Conservation (phyloP, 2,329 filamentous ascomycete species). For the Passalora sequoiae region DNA sequence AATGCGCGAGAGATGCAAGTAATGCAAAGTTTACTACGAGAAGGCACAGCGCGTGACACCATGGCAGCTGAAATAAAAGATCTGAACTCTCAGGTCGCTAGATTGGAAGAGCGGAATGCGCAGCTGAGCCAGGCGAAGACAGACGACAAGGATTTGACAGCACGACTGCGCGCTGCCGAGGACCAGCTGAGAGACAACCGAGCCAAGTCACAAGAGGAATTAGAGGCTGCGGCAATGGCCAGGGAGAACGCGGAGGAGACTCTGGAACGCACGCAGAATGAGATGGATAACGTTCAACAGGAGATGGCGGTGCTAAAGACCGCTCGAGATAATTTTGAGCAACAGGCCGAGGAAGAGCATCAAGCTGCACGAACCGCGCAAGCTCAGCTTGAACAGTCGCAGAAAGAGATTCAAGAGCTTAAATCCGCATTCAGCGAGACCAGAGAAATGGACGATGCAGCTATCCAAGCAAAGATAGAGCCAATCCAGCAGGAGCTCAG, state of each 20-base stretch:
- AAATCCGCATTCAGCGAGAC: background rate
- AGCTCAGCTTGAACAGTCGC: conserved; percentile 2
- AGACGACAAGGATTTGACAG: conserved; percentile 20
- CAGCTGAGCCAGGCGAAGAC: conserved; percentile 27
- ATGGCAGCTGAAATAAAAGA: conserved; percentile 24
- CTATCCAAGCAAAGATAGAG: background rate
- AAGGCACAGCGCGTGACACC: conserved; percentile 23
- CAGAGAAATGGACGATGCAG: background rate
- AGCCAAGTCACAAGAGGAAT: conserved; percentile 15
- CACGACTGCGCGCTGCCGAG: conserved; percentile 5
- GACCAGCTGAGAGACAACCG: conserved; percentile 14
- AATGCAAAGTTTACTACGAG: conserved; percentile 28
- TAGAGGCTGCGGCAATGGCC: conserved; percentile 8
- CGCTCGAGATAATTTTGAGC: conserved; percentile 6
- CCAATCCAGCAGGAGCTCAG: background rate
- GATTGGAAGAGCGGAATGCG: conserved; percentile 21
- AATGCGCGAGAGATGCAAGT: conserved; percentile 27
- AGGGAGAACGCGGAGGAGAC: background rate
- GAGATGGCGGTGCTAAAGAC: conserved; percentile 4
- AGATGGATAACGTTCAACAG: conserved; percentile 5
- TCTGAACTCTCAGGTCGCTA: conserved; percentile 23
- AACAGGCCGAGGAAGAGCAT: conserved; percentile 14
- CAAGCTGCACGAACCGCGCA: background rate
- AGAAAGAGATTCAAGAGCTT: conserved; percentile 4
- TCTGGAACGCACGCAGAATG: conserved; percentile 3